Percentiles rank a stretch among this genome's conserved stretches.
These are phyloP conservation scores for Apiospora malaysiana DNA, from an alignment of 2,329 filamentous ascomycete genomes.

Conservation along the genomic window DNA sequence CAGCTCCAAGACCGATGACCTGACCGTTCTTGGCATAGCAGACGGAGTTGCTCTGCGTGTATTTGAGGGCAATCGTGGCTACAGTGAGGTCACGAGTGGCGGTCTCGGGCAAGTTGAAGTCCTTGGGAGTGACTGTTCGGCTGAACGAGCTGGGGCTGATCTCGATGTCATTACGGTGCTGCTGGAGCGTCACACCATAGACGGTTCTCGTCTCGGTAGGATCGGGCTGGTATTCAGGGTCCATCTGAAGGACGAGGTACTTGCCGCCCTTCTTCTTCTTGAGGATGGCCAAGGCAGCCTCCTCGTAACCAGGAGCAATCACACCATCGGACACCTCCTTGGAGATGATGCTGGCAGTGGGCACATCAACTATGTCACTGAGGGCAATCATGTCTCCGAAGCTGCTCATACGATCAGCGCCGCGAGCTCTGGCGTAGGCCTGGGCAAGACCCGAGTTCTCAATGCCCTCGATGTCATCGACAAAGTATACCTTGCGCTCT, in stretches of 20 bases:
- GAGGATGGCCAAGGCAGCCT: slow-evolving; percentile 86
- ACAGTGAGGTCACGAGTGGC: slow-evolving; percentile 91
- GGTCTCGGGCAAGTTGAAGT: slow-evolving; percentile 75
- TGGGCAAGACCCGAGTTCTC: slow-evolving; percentile 87
- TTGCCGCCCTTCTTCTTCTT: slow-evolving; percentile 98
- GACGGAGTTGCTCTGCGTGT: slow-evolving; percentile 98
- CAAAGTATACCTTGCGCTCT: slow-evolving; percentile 98
- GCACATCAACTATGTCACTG: slow-evolving; percentile 86
- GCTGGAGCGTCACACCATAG: slow-evolving; percentile 86
- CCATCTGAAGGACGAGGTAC: slow-evolving; percentile 95
- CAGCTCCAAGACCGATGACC: slow-evolving; percentile 90
- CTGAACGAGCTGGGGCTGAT: slow-evolving; percentile 87
- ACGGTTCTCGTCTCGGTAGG: slow-evolving; percentile 86
- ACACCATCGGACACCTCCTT: slow-evolving; percentile 98
- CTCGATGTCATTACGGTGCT: slow-evolving; percentile 90
- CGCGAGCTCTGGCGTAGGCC: slow-evolving; percentile 93
- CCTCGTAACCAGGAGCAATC: slow-evolving; percentile 85
- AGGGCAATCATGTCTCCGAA: slow-evolving; percentile 97
- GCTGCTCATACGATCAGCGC: slow-evolving; percentile 97
- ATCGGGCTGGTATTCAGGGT: slow-evolving; percentile 81
- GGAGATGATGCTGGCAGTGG: slow-evolving; percentile 96
- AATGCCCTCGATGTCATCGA: slow-evolving; percentile 90
- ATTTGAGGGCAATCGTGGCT: slow-evolving; percentile 96
- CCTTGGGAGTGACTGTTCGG: slow-evolving; percentile 86
- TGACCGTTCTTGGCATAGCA: slow-evolving; percentile 96